Evolutionary conservation across 2,329 filamentous ascomycete species (phyloP).

Genomic region (Fusarium citri): DNA sequence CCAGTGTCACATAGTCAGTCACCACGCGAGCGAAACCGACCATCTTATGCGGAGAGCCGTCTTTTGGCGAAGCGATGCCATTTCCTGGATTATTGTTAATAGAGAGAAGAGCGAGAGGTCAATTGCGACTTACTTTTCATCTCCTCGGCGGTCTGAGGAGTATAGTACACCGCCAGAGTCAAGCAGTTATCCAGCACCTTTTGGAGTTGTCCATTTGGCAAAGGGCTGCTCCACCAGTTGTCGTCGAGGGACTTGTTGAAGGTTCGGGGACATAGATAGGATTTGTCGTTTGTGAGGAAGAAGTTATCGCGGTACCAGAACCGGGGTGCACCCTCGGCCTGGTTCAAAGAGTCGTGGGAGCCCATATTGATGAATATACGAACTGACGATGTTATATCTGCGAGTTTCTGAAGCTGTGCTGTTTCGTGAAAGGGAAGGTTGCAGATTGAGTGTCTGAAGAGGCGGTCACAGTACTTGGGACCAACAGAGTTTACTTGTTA

Average conservation of each 20-base stretch:
- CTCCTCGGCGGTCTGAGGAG: slow-evolving; percentile 53
- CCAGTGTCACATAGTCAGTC: slow-evolving; percentile 76
- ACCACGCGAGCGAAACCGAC: slow-evolving; percentile 66
- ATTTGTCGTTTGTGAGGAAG: slow-evolving; percentile 70
- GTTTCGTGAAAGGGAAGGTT: background rate
- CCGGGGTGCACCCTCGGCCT: slow-evolving; percentile 50
- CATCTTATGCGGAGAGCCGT: slow-evolving; percentile 51
- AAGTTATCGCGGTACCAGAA: slow-evolving; percentile 67
- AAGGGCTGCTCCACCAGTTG: slow-evolving; percentile 69
- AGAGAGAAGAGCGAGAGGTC: background rate
- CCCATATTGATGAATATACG: slow-evolving; percentile 41
- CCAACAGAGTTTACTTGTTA: slow-evolving; percentile 2
- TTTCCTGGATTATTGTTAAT: slow-evolving; percentile 45
- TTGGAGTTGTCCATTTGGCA: slow-evolving; percentile 61
- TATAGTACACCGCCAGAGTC: slow-evolving; percentile 68
- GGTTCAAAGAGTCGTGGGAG: slow-evolving; percentile 42
- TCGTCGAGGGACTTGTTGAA: slow-evolving; percentile 68
- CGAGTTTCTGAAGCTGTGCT: background rate
- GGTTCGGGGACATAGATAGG: slow-evolving; percentile 64
- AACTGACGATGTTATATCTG: slow-evolving; percentile 2
- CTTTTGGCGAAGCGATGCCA: slow-evolving; percentile 47
- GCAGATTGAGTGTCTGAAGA: background rate
- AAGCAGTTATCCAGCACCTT: slow-evolving; percentile 68
- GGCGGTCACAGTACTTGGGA: background rate
- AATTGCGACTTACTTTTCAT: slow-evolving; percentile 52